Evolutionary conservation across 2,329 filamentous ascomycete genomes (phyloP).

Genomic region (Cladophialophora exuberans): DNA sequence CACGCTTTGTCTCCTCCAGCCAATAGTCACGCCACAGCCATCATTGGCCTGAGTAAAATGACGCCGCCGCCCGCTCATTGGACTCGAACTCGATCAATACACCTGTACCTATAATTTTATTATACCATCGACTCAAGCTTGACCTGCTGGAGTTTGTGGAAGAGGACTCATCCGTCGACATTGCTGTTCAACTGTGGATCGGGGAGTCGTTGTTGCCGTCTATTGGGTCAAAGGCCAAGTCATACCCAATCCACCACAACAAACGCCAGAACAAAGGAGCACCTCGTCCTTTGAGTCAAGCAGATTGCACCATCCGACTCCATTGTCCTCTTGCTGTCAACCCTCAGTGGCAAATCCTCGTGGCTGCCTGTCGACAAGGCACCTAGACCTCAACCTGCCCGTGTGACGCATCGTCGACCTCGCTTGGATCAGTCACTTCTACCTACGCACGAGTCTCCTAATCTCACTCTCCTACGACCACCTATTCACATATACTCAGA

Average conservation of each 20-base stretch:
- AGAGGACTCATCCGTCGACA: background rate
- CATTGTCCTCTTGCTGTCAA: constrained; percentile 5
- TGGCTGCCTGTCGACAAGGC: constrained; percentile 27
- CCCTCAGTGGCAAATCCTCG: constrained; percentile 12
- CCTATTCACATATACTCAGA: constrained; percentile 1
- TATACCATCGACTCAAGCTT: constrained; percentile 24
- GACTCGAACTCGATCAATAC: constrained; percentile 13
- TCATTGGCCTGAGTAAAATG: constrained; percentile 23
- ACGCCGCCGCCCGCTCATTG: constrained; percentile 12
- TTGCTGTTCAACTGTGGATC: constrained; percentile 11
- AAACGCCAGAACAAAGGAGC: constrained; percentile 22
- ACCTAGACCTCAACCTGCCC: constrained; percentile 11
- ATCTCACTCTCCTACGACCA: constrained; percentile 2
- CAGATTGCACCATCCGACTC: constrained; percentile 11
- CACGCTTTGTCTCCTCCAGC: constrained; percentile 15
- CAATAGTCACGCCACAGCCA: constrained; percentile 26
- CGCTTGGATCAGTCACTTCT: background rate
- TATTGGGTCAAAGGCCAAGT: constrained; percentile 12
- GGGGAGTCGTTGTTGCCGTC: constrained; percentile 22
- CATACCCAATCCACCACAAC: constrained; percentile 17
- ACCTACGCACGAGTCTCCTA: constrained; percentile 18
- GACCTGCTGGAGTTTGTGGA: constrained; percentile 10
- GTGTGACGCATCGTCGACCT: constrained; percentile 17
- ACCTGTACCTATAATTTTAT: constrained; percentile 25
- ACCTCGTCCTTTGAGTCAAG: constrained; percentile 17